phyloP scores from a whole-genome alignment of 306 rosid genomes.

The Medicago truncatula region DNA sequence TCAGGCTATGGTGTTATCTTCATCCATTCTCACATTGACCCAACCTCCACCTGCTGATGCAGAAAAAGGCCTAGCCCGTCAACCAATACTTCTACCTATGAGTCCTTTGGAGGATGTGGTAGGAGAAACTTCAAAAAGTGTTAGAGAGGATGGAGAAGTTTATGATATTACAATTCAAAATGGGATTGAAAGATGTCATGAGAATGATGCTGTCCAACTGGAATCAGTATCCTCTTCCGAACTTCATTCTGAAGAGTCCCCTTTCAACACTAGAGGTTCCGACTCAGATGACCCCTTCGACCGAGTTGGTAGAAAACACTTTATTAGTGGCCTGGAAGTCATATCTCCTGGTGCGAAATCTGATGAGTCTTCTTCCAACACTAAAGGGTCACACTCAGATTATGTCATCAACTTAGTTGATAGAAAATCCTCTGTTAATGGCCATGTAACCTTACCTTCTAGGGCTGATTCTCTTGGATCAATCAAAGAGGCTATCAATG shows the following conservation, averaged over 20 bases:
- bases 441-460: neutral
- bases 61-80: neutral
- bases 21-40: neutral
- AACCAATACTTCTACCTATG: neutral
- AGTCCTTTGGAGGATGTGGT: neutral
- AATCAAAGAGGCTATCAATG: neutral
- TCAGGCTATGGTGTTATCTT: neutral
- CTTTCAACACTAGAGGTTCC: conserved; percentile 4
- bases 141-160: neutral
- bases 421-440: neutral
- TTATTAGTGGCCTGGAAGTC: neutral
- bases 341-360: neutral
- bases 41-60: neutral
- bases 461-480: neutral
- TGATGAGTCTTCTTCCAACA: neutral
- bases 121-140: neutral
- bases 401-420: neutral
- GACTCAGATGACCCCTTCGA: conserved; percentile 23
- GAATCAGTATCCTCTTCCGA: neutral
- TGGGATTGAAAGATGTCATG: neutral
- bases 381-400: neutral
- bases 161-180: conserved; percentile 1
- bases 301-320: neutral
- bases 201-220: neutral
- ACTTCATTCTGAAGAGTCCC: neutral